These are phyloP conservation scores for Lasiodiplodia theobromae DNA, from an alignment of 2,329 filamentous ascomycete genomes.

Conservation along the genomic window DNA sequence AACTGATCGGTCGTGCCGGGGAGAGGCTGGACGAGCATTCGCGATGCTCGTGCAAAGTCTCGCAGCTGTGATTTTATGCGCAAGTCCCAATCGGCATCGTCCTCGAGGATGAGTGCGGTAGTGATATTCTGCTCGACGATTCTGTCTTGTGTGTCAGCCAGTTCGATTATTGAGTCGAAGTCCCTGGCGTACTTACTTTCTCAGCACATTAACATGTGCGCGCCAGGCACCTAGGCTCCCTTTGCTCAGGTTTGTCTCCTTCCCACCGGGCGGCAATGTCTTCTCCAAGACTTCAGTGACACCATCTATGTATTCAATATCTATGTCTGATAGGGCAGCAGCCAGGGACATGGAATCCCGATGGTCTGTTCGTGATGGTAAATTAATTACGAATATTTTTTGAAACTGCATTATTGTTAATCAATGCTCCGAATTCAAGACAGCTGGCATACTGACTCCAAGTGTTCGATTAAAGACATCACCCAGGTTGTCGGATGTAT, in stretches of 20 bases:
- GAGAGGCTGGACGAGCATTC: slow-evolving; percentile 30
- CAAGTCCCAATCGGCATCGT: slow-evolving; percentile 37
- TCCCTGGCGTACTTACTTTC: background rate
- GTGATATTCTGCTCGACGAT: slow-evolving; percentile 29
- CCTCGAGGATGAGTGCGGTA: slow-evolving; percentile 35
- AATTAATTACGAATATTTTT: slow-evolving; percentile 61
- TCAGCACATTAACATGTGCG: slow-evolving; percentile 16
- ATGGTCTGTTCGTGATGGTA: slow-evolving; percentile 59
- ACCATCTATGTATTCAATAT: slow-evolving; percentile 58
- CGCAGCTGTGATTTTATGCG: slow-evolving; percentile 35
- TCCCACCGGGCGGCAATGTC: slow-evolving; percentile 47
- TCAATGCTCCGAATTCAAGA: background rate
- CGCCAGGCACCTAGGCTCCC: slow-evolving; percentile 13
- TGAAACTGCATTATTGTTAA: slow-evolving; percentile 53
- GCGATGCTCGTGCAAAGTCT: slow-evolving; percentile 33
- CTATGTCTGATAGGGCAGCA: slow-evolving; percentile 54
- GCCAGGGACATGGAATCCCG: slow-evolving; percentile 59
- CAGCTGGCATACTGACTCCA: slow-evolving; percentile 11
- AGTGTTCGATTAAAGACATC: slow-evolving; percentile 24
- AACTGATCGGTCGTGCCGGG: background rate
- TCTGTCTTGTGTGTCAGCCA: background rate
- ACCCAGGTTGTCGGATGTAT: background rate
- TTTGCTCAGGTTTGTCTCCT: slow-evolving; percentile 7
- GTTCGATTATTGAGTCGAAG: background rate
- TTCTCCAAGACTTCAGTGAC: slow-evolving; percentile 45